A percentile compares a stretch with the other conserved stretches of the same genome.
Conservation (phyloP, 306 rosid species). For the Potentilla sterilis region DNA sequence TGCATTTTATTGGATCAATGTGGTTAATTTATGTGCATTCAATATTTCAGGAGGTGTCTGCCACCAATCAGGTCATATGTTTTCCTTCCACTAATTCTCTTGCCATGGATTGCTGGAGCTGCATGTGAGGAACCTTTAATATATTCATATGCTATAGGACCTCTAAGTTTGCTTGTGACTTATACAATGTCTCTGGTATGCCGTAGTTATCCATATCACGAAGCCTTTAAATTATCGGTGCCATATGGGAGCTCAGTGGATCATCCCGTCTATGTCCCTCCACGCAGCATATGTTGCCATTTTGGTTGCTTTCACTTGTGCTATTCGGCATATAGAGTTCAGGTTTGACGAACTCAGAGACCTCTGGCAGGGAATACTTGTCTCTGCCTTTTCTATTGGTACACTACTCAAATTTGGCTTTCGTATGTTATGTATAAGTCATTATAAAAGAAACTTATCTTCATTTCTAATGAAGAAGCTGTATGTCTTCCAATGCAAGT, state of each 20-base stretch:
- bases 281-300: slow-evolving; percentile 63
- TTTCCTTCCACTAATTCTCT: slow-evolving; percentile 70
- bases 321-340: slow-evolving; percentile 86
- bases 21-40: slow-evolving; percentile 10
- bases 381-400: slow-evolving; percentile 73
- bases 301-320: slow-evolving; percentile 71
- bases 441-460: not conserved
- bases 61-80: slow-evolving; percentile 74
- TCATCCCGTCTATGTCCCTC: slow-evolving; percentile 55
- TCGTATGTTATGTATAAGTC: slow-evolving; percentile 1
- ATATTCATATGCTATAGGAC: not conserved
- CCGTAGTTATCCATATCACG: slow-evolving; percentile 60
- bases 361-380: slow-evolving; percentile 88
- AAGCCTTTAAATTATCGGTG: slow-evolving; percentile 70
- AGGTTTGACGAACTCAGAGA: slow-evolving; percentile 92
- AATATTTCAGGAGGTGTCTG: slow-evolving; percentile 81
- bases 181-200: slow-evolving; percentile 30
- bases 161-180: slow-evolving; percentile 14
- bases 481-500: not conserved
- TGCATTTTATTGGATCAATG: not conserved
- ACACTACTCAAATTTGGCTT: slow-evolving; percentile 24
- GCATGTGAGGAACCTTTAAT: slow-evolving; percentile 54
- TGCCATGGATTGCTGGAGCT: slow-evolving; percentile 87
- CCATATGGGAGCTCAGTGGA: slow-evolving; percentile 76
- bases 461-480: not conserved